Evolutionary conservation across 805 yeast genomes (phyloP), one percentile per base, ranked within the genome.

Genomic region (Starmera dryadoides): DNA sequence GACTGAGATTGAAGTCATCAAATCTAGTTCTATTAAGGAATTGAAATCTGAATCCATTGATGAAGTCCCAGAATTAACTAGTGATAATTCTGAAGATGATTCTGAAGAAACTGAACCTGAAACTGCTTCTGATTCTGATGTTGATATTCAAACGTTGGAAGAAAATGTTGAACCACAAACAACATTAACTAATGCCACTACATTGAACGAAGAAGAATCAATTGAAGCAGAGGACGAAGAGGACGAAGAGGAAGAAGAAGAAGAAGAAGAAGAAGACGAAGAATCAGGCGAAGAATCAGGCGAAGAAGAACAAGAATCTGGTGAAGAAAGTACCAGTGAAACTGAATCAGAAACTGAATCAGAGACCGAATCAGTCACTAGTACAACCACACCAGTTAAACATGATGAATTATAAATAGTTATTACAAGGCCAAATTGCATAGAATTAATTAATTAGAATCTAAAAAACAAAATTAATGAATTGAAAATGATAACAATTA

Each of bases 191-290:
- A 6, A 21, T 6, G 23, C 6, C 6, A 21, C 23, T 21, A 9
- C 23, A 21, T 6, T 9, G 9, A n/a, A n/a, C n/a, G 23, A 6
- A 6, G 23, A 6, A 9, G 8, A 11, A 2, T 26, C 30, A 5
- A n/a, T 12, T 12, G 6, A 11, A 14, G 5, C 28, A 6, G 35
- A 36, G 12, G 19, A 28, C 2, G 7, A 3, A 18, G 39, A 32
- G 10, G 20, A 6, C 26, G 26, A 22, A 14, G 35, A 36, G 10
- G 33, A 29, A 2, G 16, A 28, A n/a, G 18, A 31, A 12, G 42
- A 21, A 12, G 37, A 28, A 5, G 30, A 32, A 15, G 34, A 30
- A 14, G 35, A 23, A 15, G 41, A 33, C 2, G 44, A 36, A 18
- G 42, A 42, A 19, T 19, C 21, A 17, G 42, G 30, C 15, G 18